These are phyloP conservation scores for Coleophoma eucalyptorum DNA, from an alignment of 2,329 filamentous ascomycete genomes.

Conservation along the genomic window DNA sequence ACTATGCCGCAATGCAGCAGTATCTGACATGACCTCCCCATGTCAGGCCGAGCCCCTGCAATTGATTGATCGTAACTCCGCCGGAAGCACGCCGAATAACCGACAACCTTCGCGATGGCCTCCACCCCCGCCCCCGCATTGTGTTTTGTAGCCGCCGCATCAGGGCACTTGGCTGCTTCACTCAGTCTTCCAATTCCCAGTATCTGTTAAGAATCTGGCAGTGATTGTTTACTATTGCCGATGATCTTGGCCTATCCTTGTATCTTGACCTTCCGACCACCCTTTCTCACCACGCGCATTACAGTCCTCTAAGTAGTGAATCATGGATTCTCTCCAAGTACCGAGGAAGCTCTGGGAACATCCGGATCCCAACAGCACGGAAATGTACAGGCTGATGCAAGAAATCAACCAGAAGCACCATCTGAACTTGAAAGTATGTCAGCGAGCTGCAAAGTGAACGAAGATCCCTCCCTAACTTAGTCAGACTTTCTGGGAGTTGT, in stretches of 20 bases:
- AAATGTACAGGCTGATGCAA: slow-evolving; percentile 66
- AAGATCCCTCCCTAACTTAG: not conserved
- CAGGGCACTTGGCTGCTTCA: not conserved
- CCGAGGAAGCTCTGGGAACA: slow-evolving; percentile 69
- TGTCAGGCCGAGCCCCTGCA: too few species aligned
- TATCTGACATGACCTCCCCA: too few species aligned
- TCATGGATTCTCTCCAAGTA: slow-evolving; percentile 20
- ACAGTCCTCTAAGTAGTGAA: not conserved
- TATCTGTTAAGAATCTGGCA: not conserved
- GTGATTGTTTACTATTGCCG: not conserved
- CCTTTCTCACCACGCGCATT: not conserved
- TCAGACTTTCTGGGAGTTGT: slow-evolving; percentile 66
- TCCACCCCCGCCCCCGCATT: not conserved
- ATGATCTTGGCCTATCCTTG: not conserved
- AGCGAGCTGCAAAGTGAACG: too few species aligned
- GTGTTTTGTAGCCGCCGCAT: not conserved
- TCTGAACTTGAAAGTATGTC: slow-evolving; percentile 51
- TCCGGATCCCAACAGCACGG: slow-evolving; percentile 54
- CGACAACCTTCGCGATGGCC: not conserved
- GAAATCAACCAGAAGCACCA: slow-evolving; percentile 54
- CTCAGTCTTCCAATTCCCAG: not conserved
- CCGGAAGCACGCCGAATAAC: not conserved
- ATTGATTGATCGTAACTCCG: too few species aligned
- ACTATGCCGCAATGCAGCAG: too few species aligned
- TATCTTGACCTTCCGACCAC: not conserved